A percentile compares a stretch with the other conserved stretches of the same genome.
phyloP scores from a whole-genome alignment of 768 basidiomycete species.

The Podaxis pistillaris region DNA sequence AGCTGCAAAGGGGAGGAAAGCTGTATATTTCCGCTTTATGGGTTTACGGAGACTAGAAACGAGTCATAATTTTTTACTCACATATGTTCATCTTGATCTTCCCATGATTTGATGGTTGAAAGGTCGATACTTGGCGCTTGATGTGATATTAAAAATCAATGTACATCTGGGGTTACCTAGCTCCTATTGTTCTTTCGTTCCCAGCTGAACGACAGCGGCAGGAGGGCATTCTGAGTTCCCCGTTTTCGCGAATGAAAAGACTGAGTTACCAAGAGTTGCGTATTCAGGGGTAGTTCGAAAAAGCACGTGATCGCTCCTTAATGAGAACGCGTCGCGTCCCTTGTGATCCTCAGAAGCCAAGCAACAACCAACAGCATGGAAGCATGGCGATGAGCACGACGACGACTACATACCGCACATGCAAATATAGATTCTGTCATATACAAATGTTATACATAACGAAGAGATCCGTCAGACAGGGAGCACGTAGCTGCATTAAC shows the following conservation, averaged over 20 bases:
- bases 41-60: not conserved
- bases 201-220: no score
- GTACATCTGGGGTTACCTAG: not conserved
- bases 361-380: no score
- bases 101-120: not conserved
- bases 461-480: not conserved
- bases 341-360: no score
- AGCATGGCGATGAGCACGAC: not conserved
- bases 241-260: no score
- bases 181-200: not conserved
- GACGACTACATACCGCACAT: not conserved
- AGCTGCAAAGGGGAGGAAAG: not conserved
- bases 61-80: not conserved
- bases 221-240: no score
- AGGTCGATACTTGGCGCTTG: not conserved
- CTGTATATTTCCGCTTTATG: not conserved
- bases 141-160: not conserved
- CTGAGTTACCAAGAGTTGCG: no score
- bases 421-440: constrained; percentile 3
- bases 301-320: no score
- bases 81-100: not conserved
- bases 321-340: no score
- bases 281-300: no score
- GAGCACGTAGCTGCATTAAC: constrained; percentile 27
- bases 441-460: constrained; percentile 34